Evolutionary conservation across 805 yeast genomes (phyloP).

Genomic region (Candida michaelii): DNA sequence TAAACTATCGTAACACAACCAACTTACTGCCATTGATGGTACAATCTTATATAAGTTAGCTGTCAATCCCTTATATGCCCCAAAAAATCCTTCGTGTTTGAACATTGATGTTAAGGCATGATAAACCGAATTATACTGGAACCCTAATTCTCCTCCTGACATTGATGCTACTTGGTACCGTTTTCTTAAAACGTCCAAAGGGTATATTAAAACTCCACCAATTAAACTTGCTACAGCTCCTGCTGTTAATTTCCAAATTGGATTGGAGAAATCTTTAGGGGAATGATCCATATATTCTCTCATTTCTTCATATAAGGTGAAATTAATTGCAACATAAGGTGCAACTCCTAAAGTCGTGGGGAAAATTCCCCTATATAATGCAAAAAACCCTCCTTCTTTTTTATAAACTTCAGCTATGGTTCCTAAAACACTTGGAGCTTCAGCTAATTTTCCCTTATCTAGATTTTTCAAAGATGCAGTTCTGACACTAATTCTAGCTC

Average conservation of each 20-base stretch:
- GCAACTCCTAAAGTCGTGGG: constrained; percentile 96
- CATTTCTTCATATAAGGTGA: constrained; percentile 82
- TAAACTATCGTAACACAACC: constrained; percentile 80
- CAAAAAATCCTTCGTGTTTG: constrained; percentile 67
- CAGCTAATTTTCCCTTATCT: constrained; percentile 41
- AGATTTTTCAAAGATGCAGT: constrained; percentile 67
- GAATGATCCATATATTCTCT: constrained; percentile 52
- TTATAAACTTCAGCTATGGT: constrained; percentile 59
- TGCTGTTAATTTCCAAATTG: constrained; percentile 59
- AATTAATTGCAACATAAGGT: constrained; percentile 92
- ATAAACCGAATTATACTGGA: constrained; percentile 70
- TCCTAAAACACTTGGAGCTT: constrained; percentile 71
- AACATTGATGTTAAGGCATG: constrained; percentile 75
- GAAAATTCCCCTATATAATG: constrained; percentile 78
- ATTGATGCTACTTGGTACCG: constrained; percentile 88
- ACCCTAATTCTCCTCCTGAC: constrained; percentile 77
- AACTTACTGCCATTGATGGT: constrained; percentile 94
- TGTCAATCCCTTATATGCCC: constrained; percentile 70
- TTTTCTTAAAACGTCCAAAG: constrained; percentile 84
- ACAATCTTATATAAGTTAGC: constrained; percentile 87
- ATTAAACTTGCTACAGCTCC: constrained; percentile 90
- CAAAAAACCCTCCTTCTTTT: constrained; percentile 79
- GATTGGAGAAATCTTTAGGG: constrained; percentile 38
- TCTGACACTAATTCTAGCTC: constrained; percentile 86
- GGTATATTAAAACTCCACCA: constrained; percentile 89